These are phyloP conservation scores for Boeremia exigua DNA, from an alignment of 2,329 filamentous ascomycete species.

Conservation along the genomic window DNA sequence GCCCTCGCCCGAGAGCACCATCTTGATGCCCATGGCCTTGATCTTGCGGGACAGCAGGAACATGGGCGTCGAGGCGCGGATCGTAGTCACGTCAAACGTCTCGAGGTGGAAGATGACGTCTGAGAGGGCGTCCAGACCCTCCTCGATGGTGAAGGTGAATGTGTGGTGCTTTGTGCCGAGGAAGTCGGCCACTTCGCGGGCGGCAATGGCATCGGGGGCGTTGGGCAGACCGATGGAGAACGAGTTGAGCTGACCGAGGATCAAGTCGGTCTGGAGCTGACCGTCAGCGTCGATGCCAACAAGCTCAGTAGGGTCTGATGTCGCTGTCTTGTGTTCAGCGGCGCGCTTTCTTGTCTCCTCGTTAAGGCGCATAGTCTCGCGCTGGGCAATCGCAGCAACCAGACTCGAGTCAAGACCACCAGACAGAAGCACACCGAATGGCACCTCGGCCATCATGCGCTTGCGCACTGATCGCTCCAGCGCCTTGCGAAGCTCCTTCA, in stretches of 20 bases:
- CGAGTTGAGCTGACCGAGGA: slow-evolving; percentile 93
- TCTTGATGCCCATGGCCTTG: slow-evolving; percentile 99
- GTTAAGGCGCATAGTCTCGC: slow-evolving; percentile 82
- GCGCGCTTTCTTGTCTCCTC: slow-evolving; percentile 60
- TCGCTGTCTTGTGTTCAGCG: slow-evolving; percentile 43
- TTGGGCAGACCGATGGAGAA: slow-evolving; percentile 97
- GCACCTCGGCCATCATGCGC: slow-evolving; percentile 97
- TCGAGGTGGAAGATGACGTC: slow-evolving; percentile 99
- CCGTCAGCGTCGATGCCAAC: slow-evolving; percentile 95
- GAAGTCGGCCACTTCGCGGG: slow-evolving; percentile 92
- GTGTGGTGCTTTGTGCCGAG: slow-evolving; percentile 97
- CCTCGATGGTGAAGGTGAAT: slow-evolving; percentile 97
- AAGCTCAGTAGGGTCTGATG: slow-evolving; percentile 56
- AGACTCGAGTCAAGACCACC: slow-evolving; percentile 95
- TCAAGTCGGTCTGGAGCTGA: slow-evolving; percentile 85
- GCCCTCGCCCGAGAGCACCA: slow-evolving; percentile 96
- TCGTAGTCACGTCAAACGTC: slow-evolving; percentile 97
- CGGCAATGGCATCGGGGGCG: slow-evolving; percentile 90
- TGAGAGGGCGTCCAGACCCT: slow-evolving; percentile 93
- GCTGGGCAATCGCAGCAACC: slow-evolving; percentile 92
- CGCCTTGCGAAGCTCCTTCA: slow-evolving; percentile 78
- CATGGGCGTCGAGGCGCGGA: slow-evolving; percentile 98
- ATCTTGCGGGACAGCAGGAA: slow-evolving; percentile 98
- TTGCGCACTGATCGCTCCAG: slow-evolving; percentile 94
- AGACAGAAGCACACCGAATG: slow-evolving; percentile 93